These are phyloP conservation scores for Aspergillaceae sp. DNA, from an alignment of 2,329 filamentous ascomycete genomes.

Conservation along the genomic window DNA sequence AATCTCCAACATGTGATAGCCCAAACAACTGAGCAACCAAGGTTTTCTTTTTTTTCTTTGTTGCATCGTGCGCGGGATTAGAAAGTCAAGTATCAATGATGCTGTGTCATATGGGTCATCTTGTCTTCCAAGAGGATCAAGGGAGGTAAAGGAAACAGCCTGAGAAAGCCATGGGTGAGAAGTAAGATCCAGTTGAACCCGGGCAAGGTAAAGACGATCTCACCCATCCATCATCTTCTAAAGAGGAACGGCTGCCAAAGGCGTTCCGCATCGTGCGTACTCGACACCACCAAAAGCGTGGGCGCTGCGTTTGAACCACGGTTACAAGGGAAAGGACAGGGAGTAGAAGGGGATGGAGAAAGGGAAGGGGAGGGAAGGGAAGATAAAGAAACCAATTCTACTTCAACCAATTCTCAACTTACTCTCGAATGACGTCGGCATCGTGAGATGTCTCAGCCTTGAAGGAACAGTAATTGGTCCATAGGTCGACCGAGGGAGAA, in stretches of 20 bases:
- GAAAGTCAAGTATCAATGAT: conserved; percentile 5
- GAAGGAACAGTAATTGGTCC: conserved; percentile 95
- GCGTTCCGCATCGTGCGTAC: conserved; percentile 24
- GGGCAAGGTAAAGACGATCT: conserved; percentile 56
- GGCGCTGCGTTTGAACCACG: conserved; percentile 32
- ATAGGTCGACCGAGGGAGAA: conserved; percentile 87
- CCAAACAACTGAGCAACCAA: conserved; percentile 33
- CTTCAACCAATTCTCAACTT: conserved; percentile 54
- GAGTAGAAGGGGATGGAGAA: conserved; percentile 12
- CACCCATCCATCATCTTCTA: conserved; percentile 47
- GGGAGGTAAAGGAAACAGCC: conserved; percentile 39
- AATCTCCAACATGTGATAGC: conserved; percentile 27
- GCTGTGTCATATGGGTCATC: conserved; percentile 19
- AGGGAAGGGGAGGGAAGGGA: conserved; percentile 43
- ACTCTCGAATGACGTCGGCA: conserved; percentile 95
- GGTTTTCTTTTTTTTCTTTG: too few relatives aligned
- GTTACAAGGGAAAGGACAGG: conserved; percentile 58
- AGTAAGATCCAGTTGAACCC: conserved; percentile 37
- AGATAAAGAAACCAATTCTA: conserved; percentile 40
- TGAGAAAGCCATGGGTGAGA: conserved; percentile 45
- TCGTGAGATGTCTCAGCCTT: conserved; percentile 97
- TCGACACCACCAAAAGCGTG: conserved; percentile 28
- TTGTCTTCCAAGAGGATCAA: conserved; percentile 20
- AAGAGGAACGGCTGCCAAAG: conserved; percentile 35
- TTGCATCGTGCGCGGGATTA: conserved; percentile 26